Evolutionary conservation across 495 filamentous ascomycete genomes (phyloP), one percentile per base, ranked within the genome.

Genomic region (Xylaria longipes): DNA sequence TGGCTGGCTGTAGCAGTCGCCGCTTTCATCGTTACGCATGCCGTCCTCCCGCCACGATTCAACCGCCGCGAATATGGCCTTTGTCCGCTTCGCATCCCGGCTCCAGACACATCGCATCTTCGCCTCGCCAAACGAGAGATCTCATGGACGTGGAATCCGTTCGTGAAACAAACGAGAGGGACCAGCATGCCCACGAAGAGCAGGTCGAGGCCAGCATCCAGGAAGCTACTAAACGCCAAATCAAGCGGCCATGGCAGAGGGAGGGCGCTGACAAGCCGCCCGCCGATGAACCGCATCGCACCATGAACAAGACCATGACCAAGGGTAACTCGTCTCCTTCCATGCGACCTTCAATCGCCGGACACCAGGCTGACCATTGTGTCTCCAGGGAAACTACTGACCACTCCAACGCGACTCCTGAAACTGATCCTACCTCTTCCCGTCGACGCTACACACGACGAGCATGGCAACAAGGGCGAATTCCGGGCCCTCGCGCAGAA

Each of bases 341-440:
- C n/a, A n/a, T n/a, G 50, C 43, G 65, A 35, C 11, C 17, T 20
- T 17, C 2, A 29, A 15, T 43, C 9, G 54, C 50, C 12, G 11
- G 12, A 11, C 14, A 60, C 35, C 7, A 35, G 6, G 27, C 25
- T 61, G 25, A 71, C 63, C 52, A 1, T 64, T 50, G 25, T 37
- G 48, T 25, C 35, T 68, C 27, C 52, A 97, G 94, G 94, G 48
- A 97, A 95, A 81, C 87, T 98, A 35, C 84, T 97, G 54, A 95
- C 95, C 0, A 98, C 95, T 0, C 95, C 95, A 0, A 96, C 93
- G 1, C 88, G 93, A 7, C 89, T 97, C 48, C 89, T 98, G 43
- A 98, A 98, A 80, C 83, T 98, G 20, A 91, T 97, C 29, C 85
- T 98, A 9, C 95, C 95, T 0, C 85, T 98, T 12, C 90, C 90